Evolutionary conservation across 2,329 filamentous ascomycete genomes (phyloP).

Genomic region (Gnomoniopsis sp.): DNA sequence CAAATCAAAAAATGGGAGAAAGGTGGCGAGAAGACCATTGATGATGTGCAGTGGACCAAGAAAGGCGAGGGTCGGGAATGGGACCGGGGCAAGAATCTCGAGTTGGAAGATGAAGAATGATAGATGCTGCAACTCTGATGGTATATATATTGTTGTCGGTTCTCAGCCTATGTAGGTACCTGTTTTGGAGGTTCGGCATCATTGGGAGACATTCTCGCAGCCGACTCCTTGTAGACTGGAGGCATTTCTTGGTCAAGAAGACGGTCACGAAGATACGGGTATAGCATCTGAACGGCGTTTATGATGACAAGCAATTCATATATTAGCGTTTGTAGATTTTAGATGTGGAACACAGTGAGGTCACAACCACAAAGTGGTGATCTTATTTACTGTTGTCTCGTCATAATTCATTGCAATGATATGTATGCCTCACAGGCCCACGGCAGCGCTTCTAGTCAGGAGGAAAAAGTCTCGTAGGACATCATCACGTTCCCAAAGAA

Average conservation of each 20-base stretch:
- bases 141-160: background rate
- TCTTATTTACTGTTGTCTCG: no score
- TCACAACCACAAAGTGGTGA: no score
- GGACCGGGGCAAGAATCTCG: slow-evolving; percentile 51
- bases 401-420: no score
- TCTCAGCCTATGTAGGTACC: background rate
- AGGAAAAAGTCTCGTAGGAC: no score
- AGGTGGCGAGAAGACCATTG: slow-evolving; percentile 55
- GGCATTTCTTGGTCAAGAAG: background rate
- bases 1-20: slow-evolving; percentile 71
- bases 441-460: no score
- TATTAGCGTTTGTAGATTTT: background rate
- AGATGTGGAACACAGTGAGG: no score
- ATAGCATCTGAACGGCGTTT: background rate
- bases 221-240: background rate
- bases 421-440: no score
- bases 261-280: background rate
- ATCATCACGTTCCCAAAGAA: no score
- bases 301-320: background rate
- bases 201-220: no score
- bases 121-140: background rate
- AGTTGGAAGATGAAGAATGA: slow-evolving; percentile 11
- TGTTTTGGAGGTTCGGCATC: background rate
- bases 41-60: slow-evolving; percentile 70
- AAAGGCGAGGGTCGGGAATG: slow-evolving; percentile 61